Conservation (phyloP, 2,329 filamentous ascomycete genomes). For the Arthrinium phaeospermum region DNA sequence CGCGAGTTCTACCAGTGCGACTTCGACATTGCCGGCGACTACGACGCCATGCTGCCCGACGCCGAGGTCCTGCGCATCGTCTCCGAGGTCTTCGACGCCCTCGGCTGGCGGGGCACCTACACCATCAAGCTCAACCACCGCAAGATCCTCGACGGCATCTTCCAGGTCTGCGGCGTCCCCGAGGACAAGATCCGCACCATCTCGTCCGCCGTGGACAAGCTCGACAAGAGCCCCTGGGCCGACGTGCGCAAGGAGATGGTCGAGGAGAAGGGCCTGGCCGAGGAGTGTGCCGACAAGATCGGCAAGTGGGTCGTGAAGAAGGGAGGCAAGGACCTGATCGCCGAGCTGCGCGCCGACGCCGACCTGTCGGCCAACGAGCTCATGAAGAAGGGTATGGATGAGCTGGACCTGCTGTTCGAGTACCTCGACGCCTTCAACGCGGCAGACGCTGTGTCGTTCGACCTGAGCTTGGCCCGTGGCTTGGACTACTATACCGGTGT, state of each 20-base stretch:
- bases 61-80: constrained; percentile 75
- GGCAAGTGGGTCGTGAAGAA: constrained; percentile 73
- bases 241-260: constrained; percentile 80
- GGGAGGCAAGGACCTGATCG: constrained; percentile 68
- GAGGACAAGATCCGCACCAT: constrained; percentile 75
- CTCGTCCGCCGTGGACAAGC: constrained; percentile 78
- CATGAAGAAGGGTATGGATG: constrained; percentile 71
- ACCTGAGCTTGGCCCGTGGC: constrained; percentile 75
- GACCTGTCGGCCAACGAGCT: constrained; percentile 65
- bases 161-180: constrained; percentile 79
- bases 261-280: constrained; percentile 73
- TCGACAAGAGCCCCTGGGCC: constrained; percentile 77
- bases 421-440: constrained; percentile 72
- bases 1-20: constrained; percentile 83
- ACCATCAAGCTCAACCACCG: constrained; percentile 84
- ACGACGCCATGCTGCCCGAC: constrained; percentile 77
- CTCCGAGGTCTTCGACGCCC: constrained; percentile 73
- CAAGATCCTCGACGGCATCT: constrained; percentile 79
- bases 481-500: constrained; percentile 79
- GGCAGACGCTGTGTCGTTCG: constrained; percentile 70
- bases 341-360: constrained; percentile 63
- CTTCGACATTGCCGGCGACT: constrained; percentile 76
- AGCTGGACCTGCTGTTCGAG: constrained; percentile 71
- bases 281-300: constrained; percentile 73
- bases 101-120: constrained; percentile 71